Base-by-base conservation (phyloP, 305 asterid genomes). In the Solanum hybrid region DNA sequence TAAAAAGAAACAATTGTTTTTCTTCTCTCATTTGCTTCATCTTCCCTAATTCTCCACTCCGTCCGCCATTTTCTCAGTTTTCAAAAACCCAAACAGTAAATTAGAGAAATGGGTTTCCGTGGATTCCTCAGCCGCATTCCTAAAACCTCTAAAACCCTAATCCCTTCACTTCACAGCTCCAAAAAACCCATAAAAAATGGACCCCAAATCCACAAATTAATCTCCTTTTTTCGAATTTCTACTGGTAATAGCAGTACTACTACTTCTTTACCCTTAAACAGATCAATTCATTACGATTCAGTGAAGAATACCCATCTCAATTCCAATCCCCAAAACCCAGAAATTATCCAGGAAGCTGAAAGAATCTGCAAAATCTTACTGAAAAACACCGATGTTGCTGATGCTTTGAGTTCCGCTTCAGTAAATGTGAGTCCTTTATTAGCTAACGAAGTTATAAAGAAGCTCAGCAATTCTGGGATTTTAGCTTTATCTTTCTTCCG, bases 401-500 rank as follows among this genome's bases (percentile, higher is more conserved):
- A 93, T 64, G 91, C 92, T n/a, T 86, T 95, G 85, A 87, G 78
- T 40, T 91, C 94, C 28, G 89, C 92, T 86, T 37, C 91, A 5
- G 89, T 87, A 26, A 57, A 85, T 85, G 77, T 93, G 31, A 89
- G 96, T 83, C 96, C 98, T 35, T 28, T 85, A 77, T 74, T 96
- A 89, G 97, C 94, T 46, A 92, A 93, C 34, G 91, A 94, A 87
- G 99, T 96, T 90, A 80, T 96, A 87, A 95, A 91, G 91, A 95
- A 93, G 90, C 98, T 97, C 79, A 94, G 91, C 89, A 95, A 95
- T 86, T 92, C 97, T 29, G 99, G 99, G 33, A 90, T 89, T 36
- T 88, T 93, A 90, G 96, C 99, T 20, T 89, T 96, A 2, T 93
- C 95, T 33, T 96, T 96, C 91, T 96, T 97, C 92, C 92, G 97